Conservation (phyloP, 2,329 filamentous ascomycete genomes). For the Pseudogymnoascus sp. region DNA sequence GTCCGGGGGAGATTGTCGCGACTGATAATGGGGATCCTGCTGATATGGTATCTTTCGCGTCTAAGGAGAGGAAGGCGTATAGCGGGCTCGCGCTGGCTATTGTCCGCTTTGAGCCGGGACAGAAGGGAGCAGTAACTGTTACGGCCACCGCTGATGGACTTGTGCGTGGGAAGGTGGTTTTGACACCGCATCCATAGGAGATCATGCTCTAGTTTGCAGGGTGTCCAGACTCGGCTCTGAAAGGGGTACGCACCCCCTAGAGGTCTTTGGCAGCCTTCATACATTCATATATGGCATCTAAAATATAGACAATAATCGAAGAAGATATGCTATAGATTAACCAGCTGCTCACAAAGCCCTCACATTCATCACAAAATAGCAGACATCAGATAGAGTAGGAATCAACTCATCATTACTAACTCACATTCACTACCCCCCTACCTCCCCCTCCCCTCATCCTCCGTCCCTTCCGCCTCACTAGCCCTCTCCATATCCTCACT, state of each 20-base stretch:
- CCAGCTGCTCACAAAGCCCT: neutral
- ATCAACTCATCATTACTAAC: neutral
- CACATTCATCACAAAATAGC: neutral
- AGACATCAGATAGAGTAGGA: neutral
- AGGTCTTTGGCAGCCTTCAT: neutral
- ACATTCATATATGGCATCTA: neutral
- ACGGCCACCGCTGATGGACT: conserved; percentile 21
- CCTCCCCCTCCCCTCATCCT: conserved; percentile 21
- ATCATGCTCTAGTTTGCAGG: neutral
- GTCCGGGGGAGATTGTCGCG: conserved; percentile 39
- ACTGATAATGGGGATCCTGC: conserved; percentile 47
- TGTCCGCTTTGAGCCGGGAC: conserved; percentile 25
- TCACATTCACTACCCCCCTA: neutral
- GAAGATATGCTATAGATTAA: neutral
- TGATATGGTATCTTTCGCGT: conserved; percentile 39
- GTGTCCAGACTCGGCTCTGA: neutral
- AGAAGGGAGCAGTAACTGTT: conserved; percentile 23
- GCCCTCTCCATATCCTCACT: conserved; percentile 26
- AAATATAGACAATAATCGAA: neutral
- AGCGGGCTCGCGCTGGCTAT: conserved; percentile 37
- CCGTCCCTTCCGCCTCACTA: conserved; percentile 26
- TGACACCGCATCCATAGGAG: neutral
- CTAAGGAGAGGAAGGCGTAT: conserved; percentile 34
- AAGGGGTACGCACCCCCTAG: neutral
- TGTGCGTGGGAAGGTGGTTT: conserved; percentile 14